Base-by-base conservation (phyloP, 2,329 filamentous ascomycete genomes). In the Ustulina deusta region DNA sequence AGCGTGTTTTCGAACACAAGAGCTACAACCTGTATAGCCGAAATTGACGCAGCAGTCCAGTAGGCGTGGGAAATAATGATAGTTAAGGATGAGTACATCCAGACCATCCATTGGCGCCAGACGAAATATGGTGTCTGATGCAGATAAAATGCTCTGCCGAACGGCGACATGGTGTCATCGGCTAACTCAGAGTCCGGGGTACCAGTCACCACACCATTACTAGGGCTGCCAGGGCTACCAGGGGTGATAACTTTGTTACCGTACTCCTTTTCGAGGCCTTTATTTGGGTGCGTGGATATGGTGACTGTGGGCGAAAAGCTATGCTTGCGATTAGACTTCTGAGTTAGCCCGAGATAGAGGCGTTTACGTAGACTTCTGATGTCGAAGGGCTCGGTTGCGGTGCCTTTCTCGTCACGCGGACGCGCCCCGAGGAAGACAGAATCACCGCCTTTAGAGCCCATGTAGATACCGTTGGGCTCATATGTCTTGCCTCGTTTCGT, bases 101-200 rank as follows among this genome's bases (percentile, higher is more conserved):
- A 83, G 69, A 87, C 86, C 13, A 79, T 75, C 61, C 79, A 79
- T 11, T 81, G 82, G 1, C 82, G 80, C 48, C 85, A 76, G 27
- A 88, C 86, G 48, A 79, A 78, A 77, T 87, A 88, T 1, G 83
- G 79, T 1, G 85, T 84, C 55, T 83, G 76, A 20, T 80, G 79
- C 52, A 83, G 78, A 76, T 87, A 87, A 74, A 87, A 88, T 1
- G 86, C 86, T 10, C 85, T 81, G 34, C 86, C 86, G 69, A 89
- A 88, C 0, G 86, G 85, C 27, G 68, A 69, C 17, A 51, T 56
- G 2, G 40, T 49, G 25, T 60, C 59, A 13, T 38, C 44, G 11
- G 15, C 34, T 22, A 7, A n/a, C 17, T 52, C 29, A n/a, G 27
- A 13, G 6, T n/a, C 38, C 2, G 9, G 20, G 11, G 22, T 56